These are phyloP conservation scores for Paramecium sonneborni DNA, from an alignment of 73 alveolate genomes.

Conservation along the genomic window DNA sequence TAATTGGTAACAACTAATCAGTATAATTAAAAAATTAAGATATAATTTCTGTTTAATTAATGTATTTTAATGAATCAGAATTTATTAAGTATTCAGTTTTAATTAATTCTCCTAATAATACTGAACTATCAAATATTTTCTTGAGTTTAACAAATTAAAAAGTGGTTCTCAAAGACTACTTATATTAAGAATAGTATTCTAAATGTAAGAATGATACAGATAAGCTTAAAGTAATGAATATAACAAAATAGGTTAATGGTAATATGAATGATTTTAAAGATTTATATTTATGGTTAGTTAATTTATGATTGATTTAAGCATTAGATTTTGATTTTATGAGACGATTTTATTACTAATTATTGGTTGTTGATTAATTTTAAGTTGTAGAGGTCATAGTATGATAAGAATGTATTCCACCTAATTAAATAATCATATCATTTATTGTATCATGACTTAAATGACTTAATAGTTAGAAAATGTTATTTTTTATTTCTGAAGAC, in stretches of 20 bases:
- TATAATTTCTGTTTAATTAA: neutral
- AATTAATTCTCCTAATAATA: neutral
- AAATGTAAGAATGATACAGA: neutral
- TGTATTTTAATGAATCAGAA: neutral
- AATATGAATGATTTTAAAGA: neutral
- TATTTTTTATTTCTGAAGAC: neutral
- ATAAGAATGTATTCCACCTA: neutral
- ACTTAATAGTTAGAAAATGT: neutral
- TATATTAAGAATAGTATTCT: neutral
- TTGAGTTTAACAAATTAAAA: neutral
- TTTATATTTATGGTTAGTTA: neutral
- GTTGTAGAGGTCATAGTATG: neutral
- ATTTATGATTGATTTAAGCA: neutral
- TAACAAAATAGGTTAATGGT: neutral
- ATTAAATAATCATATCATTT: neutral
- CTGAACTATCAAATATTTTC: slow-evolving; percentile 25
- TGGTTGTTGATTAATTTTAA: neutral
- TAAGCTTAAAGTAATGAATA: neutral
- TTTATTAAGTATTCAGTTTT: neutral
- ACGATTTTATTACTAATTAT: neutral
- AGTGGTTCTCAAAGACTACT: neutral
- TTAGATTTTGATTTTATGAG: neutral
- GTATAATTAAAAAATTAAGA: neutral
- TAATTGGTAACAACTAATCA: neutral
- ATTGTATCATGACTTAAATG: neutral